Base-by-base conservation (phyloP, 2,329 filamentous ascomycete genomes). In the Colletotrichum eleusines region DNA sequence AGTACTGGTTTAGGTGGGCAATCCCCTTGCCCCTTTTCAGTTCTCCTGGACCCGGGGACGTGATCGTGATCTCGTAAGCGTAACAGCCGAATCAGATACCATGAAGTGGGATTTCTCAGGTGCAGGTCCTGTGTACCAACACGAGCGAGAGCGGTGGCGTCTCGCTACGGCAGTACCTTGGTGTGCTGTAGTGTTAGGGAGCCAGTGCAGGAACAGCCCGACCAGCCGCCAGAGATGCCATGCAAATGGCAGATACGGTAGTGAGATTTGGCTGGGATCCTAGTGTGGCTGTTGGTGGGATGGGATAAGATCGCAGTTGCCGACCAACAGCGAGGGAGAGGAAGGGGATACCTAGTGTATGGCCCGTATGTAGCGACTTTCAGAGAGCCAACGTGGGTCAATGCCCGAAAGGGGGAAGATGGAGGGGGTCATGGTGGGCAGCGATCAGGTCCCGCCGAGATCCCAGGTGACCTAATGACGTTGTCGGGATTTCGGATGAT, bases 401-500 rank as follows among this genome's bases (percentile, higher is more conserved):
- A 5, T 5, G n/a, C 28, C 54, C 40, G 35, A 58, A 40, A 48
- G 20, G 51, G 23, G 38, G n/a, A 8, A 16, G 35, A 63, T 35
- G 44, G 58, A 46, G n/a, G 33, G 31, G 48, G 59, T 8, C 31
- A 20, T 53, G 63, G 64, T 67, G 63, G 68, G 64, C 64, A 64
- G 68, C 68, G 68, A 71, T 71, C 64, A 71, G 68, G 64, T 71
- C 68, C 68, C 68, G 58, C 63, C 44, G 44, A 71, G 68, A 71
- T 68, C 69, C 64, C 69, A 71, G 58, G 69, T 71, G 69, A 71
- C 69, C 64, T 62, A 28, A 71, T 71, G 69, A 71, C 64, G 69
- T 71, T 71, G 68, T 71, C 69, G 69, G 64, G 64, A 71, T 59
- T 63, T 63, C 64, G 64, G 69, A 68, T 71, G 64, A 64, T 71